Evolutionary conservation across 192 early-diverging fungal genomes (phyloP), one percentile per base, ranked within the genome.

Genomic region (Rhizophagus clarus): DNA sequence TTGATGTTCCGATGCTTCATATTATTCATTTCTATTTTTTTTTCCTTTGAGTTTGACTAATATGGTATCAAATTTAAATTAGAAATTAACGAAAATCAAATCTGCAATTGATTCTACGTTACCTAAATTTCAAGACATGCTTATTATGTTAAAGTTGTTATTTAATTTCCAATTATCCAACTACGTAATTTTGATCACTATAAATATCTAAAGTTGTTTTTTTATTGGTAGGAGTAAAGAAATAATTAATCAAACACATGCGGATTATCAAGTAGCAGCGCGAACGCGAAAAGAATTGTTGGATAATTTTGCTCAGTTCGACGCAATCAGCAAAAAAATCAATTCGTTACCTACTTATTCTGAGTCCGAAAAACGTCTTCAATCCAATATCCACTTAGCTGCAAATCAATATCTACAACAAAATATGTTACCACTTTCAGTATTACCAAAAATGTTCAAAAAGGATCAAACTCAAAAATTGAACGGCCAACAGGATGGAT

Each of bases 401-500:
- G 90, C 91, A 4, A 91, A 86, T 28, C 88, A 91, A 77, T 95
- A 94, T 56, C 81, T 95, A 60, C 94, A 95, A 81, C 88, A 88
- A 34, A 91, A 92, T 37, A 95, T 95, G 94, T 89, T 94, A 42
- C 91, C 94, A 14, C 85, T 95, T 26, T 89, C 89, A 11, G 89
- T 94, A 79, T 81, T 95, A 31, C 94, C 94, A 22, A 83, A 85
- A 45, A 86, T 90, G 0, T 81, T 92, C 67, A 88, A 88, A 62
- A 72, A 79, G 34, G 63, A 63, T 34, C 79, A 77, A 32, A 51
- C 78, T 28, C 64, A 68, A 37, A 20, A 77, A 51, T 51, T 74
- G 79, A 3, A 47, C 66, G 34, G 79, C 40, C 11, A 70, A 56
- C 6, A 40, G 47, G 34, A 45, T 45, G 42, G 42, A 45, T 11